phyloP scores from a whole-genome alignment of 225 moss, liverwort and hornwort genomes.

The Climacium dendroides region DNA sequence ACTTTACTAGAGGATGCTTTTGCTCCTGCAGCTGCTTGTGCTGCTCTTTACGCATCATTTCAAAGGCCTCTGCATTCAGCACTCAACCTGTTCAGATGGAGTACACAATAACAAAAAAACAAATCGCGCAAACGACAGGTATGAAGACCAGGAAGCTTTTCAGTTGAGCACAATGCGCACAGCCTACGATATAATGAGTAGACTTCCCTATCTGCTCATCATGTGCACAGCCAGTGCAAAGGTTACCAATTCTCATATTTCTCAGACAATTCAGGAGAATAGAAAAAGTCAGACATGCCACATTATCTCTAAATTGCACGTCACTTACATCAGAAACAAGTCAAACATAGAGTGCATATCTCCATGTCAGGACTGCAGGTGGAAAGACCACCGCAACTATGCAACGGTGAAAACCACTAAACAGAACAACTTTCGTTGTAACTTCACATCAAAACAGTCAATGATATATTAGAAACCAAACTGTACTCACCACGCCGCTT shows the following conservation, averaged over 20 bases:
- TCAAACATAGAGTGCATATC: background rate
- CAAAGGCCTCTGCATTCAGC: constrained; percentile 69
- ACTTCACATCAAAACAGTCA: background rate
- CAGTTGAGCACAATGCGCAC: background rate
- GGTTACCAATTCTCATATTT: background rate
- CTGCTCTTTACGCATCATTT: constrained; percentile 90
- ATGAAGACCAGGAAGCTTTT: background rate
- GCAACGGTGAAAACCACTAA: background rate
- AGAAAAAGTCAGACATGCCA: background rate
- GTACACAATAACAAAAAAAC: background rate
- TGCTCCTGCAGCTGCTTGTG: constrained; percentile 77
- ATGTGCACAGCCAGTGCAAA: background rate
- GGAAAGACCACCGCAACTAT: background rate
- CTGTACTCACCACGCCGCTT: constrained; percentile 78
- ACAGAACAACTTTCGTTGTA: background rate
- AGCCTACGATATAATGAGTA: background rate
- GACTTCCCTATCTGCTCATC: background rate
- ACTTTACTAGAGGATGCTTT: constrained; percentile 52
- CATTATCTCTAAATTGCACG: background rate
- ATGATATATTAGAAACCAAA: background rate
- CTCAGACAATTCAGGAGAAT: background rate
- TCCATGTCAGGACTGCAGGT: background rate
- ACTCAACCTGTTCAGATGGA: background rate
- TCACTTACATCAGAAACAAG: background rate
- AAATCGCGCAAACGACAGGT: background rate